phyloP scores from a whole-genome alignment of 371 early-diverging fungal genomes.

The Thermomucor indicae-seudaticae region DNA sequence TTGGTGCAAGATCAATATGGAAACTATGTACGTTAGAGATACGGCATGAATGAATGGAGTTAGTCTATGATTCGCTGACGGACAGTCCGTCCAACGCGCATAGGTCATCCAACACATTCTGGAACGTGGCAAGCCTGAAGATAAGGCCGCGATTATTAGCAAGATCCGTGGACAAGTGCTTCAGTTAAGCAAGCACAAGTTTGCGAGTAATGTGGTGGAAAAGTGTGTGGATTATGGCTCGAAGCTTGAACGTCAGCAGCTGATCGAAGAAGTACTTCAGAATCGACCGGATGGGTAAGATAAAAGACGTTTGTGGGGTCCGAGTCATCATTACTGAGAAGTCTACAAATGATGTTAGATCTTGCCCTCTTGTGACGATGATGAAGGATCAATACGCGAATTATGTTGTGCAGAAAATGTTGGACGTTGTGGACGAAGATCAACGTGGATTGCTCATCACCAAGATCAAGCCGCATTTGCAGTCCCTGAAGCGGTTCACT shows the following conservation, averaged over 20 bases:
- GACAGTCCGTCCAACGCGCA: no score
- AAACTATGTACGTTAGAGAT: constrained; percentile 61
- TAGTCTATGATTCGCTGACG: background rate
- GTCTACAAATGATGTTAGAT: no score
- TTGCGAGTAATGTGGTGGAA: constrained; percentile 99
- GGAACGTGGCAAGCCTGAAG: constrained; percentile 86
- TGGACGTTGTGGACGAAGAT: constrained; percentile 91
- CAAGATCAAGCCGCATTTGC: constrained; percentile 89
- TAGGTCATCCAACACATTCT: constrained; percentile 94
- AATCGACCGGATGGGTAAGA: constrained; percentile 70
- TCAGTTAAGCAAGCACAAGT: constrained; percentile 95
- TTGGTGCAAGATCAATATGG: constrained; percentile 99
- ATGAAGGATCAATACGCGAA: constrained; percentile 99
- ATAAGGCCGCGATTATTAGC: constrained; percentile 82
- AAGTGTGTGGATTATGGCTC: constrained; percentile 86
- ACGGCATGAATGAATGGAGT: background rate
- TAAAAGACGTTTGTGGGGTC: background rate
- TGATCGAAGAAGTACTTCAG: constrained; percentile 89
- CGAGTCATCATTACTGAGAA: no score
- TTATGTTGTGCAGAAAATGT: constrained; percentile 99
- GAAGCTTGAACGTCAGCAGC: constrained; percentile 62
- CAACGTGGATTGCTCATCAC: constrained; percentile 83
- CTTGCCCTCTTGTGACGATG: constrained; percentile 83
- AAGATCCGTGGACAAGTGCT: constrained; percentile 91
- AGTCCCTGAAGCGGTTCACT: constrained; percentile 90